Conservation (phyloP, 352 stramenopile species). For the Globisporangium irregulare region DNA sequence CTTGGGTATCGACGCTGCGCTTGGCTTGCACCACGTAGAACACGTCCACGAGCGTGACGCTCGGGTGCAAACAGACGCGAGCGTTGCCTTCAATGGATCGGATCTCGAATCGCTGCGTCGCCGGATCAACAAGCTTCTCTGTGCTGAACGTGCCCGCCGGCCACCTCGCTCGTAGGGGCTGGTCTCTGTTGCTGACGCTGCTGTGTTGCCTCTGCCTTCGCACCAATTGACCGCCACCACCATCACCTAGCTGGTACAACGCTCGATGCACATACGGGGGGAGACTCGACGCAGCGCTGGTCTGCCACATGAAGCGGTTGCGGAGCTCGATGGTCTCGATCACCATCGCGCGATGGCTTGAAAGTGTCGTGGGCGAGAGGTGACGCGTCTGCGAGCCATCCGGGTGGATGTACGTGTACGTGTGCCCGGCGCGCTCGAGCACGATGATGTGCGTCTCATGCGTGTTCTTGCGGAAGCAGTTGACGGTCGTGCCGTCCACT, state of each 20-base stretch:
- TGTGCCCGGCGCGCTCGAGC: constrained; percentile 52
- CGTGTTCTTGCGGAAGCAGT: constrained; percentile 35
- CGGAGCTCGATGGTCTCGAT: constrained; percentile 41
- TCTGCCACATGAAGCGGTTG: constrained; percentile 44
- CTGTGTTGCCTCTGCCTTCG: not conserved
- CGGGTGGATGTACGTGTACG: constrained; percentile 56
- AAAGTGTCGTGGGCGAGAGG: constrained; percentile 53
- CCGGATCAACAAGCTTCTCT: constrained; percentile 29
- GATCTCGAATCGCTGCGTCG: constrained; percentile 45
- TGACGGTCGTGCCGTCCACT: constrained; percentile 42
- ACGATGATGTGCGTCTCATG: constrained; percentile 66
- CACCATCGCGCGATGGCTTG: constrained; percentile 41
- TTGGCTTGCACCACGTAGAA: constrained; percentile 39
- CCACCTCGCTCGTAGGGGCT: constrained; percentile 33
- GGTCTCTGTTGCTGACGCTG: constrained; percentile 1
- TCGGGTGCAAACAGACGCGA: constrained; percentile 34
- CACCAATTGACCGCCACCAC: not conserved
- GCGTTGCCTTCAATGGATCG: constrained; percentile 65
- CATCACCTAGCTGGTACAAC: constrained; percentile 8
- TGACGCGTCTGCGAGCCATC: constrained; percentile 48
- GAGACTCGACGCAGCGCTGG: not conserved
- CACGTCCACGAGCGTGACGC: constrained; percentile 36
- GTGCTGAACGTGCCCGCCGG: constrained; percentile 21
- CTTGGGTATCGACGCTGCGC: not conserved
- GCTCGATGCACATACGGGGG: constrained; percentile 45